Percentiles rank a stretch among this genome's conserved stretches.
Evolutionary conservation across 768 basidiomycete genomes (phyloP).

Genomic region (Dictyophora rubrovolvata): DNA sequence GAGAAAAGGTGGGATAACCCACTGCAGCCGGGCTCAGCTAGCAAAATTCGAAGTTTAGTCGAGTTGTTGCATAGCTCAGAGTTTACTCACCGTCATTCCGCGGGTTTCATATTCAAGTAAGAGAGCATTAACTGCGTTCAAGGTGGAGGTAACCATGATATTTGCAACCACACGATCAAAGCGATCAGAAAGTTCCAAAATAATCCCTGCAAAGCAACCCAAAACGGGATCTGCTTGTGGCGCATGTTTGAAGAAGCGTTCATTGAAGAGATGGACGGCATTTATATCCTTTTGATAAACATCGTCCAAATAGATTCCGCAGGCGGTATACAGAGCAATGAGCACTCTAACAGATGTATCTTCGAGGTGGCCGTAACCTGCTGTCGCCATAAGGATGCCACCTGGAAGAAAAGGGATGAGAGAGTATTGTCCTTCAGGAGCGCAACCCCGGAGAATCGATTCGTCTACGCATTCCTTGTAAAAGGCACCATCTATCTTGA

Average conservation of each 20-base stretch:
- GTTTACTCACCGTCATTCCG: too few relatives aligned
- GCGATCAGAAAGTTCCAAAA: neutral
- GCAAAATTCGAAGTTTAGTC: too few relatives aligned
- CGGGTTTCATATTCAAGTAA: too few relatives aligned
- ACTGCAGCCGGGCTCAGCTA: too few relatives aligned
- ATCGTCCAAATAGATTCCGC: neutral
- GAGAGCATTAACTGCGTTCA: neutral
- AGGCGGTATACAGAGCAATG: neutral
- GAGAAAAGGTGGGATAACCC: too few relatives aligned
- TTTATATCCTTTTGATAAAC: neutral
- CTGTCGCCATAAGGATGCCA: neutral
- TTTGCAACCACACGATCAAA: neutral
- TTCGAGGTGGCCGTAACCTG: neutral
- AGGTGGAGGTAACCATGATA: neutral
- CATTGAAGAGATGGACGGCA: neutral
- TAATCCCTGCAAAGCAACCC: neutral
- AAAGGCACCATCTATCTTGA: too few relatives aligned
- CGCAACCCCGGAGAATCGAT: neutral
- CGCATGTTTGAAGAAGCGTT: neutral
- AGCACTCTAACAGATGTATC: neutral
- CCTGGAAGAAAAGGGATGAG: neutral
- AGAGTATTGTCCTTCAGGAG: neutral
- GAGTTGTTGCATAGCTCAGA: too few relatives aligned
- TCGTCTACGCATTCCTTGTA: neutral
- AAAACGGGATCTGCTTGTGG: neutral